A percentile compares a stretch with the other conserved stretches of the same genome.
These are phyloP conservation scores for Apostasia ramifera DNA, from an alignment of 106 monocot genomes.

Conservation along the genomic window DNA sequence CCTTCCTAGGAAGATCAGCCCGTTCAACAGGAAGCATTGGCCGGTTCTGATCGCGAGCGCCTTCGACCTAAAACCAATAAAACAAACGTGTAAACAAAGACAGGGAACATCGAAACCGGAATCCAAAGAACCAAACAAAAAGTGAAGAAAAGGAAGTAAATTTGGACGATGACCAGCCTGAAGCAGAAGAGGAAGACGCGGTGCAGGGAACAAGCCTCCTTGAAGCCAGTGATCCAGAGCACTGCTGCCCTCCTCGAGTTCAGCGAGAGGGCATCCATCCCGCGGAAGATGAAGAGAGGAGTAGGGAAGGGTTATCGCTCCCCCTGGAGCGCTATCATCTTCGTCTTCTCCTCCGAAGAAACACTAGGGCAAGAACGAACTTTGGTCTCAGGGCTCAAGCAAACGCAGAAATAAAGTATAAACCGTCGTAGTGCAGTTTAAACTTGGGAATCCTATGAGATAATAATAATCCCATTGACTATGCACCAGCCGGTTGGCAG, in stretches of 20 bases:
- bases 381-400: too few relatives aligned
- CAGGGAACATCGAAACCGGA: neutral
- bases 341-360: too few relatives aligned
- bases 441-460: too few relatives aligned
- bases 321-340: too few relatives aligned
- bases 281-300: neutral
- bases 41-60: slow-evolving; percentile 54
- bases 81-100: neutral
- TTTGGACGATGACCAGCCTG: slow-evolving; percentile 24
- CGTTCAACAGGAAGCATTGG: slow-evolving; percentile 95
- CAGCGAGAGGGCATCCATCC: slow-evolving; percentile 34
- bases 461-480: too few relatives aligned
- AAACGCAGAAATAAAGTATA: too few relatives aligned
- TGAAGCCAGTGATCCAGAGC: slow-evolving; percentile 86
- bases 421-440: too few relatives aligned
- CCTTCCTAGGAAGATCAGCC: slow-evolving; percentile 93
- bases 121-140: neutral
- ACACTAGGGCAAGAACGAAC: too few relatives aligned
- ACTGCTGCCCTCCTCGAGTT: slow-evolving; percentile 30
- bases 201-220: slow-evolving; percentile 83
- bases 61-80: slow-evolving; percentile 54
- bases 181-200: slow-evolving; percentile 58
- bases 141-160: neutral
- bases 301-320: too few relatives aligned
- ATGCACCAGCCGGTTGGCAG: too few relatives aligned